Evolutionary conservation across 129 eudicot genomes (phyloP), one percentile per base, ranked within the genome.

Genomic region (Pittosporum tobira): DNA sequence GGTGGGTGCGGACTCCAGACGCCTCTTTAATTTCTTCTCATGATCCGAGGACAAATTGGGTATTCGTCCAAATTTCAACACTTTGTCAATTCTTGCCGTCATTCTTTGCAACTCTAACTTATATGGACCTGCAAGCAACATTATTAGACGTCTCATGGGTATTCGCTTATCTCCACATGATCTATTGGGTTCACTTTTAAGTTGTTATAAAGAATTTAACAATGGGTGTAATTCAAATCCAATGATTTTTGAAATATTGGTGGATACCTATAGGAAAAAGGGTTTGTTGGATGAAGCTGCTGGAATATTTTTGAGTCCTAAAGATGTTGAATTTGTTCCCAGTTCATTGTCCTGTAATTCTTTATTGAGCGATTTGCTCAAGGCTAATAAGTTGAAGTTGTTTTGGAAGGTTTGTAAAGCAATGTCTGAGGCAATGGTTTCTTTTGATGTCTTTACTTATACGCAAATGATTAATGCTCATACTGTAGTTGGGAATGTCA

Each of bases 401-500:
- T 74, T 74, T 30, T 68, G 74, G 74, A 51, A 57, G 19, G 70
- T 67, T 5, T 55, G 79, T 50, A 48, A 57, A 37, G 43, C 31
- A 0, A 62, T 55, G 69, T 45, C 20, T 53, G 40, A 49, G 46
- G 69, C 40, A 48, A 46, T 6, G 0, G 54, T 59, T 48, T 22
- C 23, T 12, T 68, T 74, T 48, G 79, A 74, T 68, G 74, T 74
- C 13, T 74, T 36, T 57, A 54, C 13, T 2, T 74, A 74, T 55
- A 62, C 74, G 1, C 43, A 38, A 38, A 68, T 62, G 74, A 68
- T 74, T 12, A 67, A 68, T 49, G 79, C 70, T 68, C 69, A 62
- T 68, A 67, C 61, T 68, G 51, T 74, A 69, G 62, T 57, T 51
- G 79, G 79, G 53, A 23, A 74, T 56, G 16, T 67, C 13, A 64